phyloP scores from a whole-genome alignment of 2,329 filamentous ascomycete genomes.

The Hypoxylon sp. region DNA sequence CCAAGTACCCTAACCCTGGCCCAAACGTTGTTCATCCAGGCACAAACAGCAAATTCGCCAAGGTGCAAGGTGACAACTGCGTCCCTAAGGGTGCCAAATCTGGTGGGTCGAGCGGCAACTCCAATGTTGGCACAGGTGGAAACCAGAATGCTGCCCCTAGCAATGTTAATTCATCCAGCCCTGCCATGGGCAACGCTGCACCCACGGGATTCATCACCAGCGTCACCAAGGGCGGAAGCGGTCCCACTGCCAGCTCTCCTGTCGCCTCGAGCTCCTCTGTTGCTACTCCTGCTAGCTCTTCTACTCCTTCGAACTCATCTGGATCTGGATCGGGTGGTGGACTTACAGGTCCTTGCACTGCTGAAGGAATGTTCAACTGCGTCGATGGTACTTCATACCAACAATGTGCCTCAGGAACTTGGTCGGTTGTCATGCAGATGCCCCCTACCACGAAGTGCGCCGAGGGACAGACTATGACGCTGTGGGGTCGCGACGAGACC shows the following conservation, averaged over 20 bases:
- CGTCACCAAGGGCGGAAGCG: background rate
- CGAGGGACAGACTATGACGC: constrained; percentile 40
- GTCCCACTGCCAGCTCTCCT: constrained; percentile 10
- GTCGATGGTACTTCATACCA: constrained; percentile 46
- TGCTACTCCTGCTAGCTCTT: constrained; percentile 22
- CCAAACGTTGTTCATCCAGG: constrained; percentile 56
- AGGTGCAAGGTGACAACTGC: constrained; percentile 39
- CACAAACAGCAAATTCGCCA: constrained; percentile 46
- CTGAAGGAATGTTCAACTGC: constrained; percentile 49
- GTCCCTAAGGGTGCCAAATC: constrained; percentile 42
- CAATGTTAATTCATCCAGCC: background rate
- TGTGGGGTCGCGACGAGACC: constrained; percentile 40
- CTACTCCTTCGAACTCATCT: constrained; percentile 15
- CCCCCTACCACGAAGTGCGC: constrained; percentile 44
- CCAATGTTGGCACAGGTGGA: background rate
- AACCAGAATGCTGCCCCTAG: constrained; percentile 15
- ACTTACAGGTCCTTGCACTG: constrained; percentile 44
- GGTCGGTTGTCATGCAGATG: constrained; percentile 44
- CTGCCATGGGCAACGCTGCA: background rate
- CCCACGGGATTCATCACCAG: constrained; percentile 21
- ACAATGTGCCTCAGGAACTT: constrained; percentile 47
- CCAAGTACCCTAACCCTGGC: constrained; percentile 71
- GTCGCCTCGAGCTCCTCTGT: constrained; percentile 17
- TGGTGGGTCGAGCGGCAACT: constrained; percentile 34
- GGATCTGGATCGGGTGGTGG: constrained; percentile 29